phyloP scores from a whole-genome alignment of 2,329 filamentous ascomycete genomes.

The Aspergillus quadrilineatus region DNA sequence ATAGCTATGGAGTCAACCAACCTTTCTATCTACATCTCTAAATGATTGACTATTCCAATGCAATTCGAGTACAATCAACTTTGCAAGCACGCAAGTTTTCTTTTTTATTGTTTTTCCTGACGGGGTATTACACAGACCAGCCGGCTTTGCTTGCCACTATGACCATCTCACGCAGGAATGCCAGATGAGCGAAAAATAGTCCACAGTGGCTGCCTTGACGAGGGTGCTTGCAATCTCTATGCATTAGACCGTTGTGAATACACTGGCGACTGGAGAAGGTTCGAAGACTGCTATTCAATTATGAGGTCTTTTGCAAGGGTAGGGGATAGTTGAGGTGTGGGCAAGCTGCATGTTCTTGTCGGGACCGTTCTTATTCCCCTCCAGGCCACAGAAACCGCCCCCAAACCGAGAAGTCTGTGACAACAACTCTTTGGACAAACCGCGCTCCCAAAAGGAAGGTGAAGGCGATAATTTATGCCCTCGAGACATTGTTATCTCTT shows the following conservation, averaged over 20 bases:
- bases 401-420: background rate
- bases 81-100: too few species aligned
- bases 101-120: too few species aligned
- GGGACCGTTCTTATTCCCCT: background rate
- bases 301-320: background rate
- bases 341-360: background rate
- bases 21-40: background rate
- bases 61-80: too few species aligned
- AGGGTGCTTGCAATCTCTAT: background rate
- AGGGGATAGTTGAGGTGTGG: background rate
- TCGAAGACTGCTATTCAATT: background rate
- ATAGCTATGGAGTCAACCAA: background rate
- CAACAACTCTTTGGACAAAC: background rate
- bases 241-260: background rate
- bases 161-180: background rate
- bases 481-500: background rate
- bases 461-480: too few species aligned
- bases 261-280: background rate
- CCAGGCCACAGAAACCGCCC: background rate
- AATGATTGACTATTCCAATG: too few species aligned
- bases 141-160: background rate
- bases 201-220: background rate
- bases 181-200: background rate
- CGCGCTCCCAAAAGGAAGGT: too few species aligned
- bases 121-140: too few species aligned